A percentile compares a stretch with the other conserved stretches of the same genome.
These are phyloP conservation scores for Epichloe amarillans DNA, from an alignment of 2,329 filamentous ascomycete species.

Conservation along the genomic window DNA sequence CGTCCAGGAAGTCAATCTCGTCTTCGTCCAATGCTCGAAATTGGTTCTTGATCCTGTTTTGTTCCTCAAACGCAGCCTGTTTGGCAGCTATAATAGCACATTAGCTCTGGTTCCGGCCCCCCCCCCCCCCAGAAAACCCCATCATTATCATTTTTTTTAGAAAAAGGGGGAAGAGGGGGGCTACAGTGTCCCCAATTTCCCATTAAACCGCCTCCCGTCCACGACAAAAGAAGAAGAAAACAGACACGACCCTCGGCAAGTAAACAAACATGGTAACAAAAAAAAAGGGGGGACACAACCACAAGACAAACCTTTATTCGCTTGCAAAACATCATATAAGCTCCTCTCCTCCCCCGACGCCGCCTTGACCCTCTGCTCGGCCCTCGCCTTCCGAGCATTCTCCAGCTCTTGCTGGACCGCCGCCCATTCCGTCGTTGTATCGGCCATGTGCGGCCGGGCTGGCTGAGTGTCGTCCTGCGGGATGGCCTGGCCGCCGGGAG, in stretches of 20 bases:
- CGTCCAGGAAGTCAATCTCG: conserved; percentile 62
- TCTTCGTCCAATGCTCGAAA: conserved; percentile 67
- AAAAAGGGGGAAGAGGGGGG: too few species aligned
- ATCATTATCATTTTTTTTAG: too few species aligned
- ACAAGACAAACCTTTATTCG: conserved; percentile 55
- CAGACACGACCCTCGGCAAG: not conserved
- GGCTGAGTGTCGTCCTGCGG: conserved; percentile 9
- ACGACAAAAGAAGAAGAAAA: not conserved
- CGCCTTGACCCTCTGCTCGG: conserved; percentile 32
- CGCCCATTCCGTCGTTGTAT: conserved; percentile 42
- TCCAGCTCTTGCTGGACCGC: conserved; percentile 52
- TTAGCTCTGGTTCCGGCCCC: too few species aligned
- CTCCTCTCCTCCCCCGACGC: conserved; percentile 40
- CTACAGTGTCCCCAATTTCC: too few species aligned
- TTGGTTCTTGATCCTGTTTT: conserved; percentile 58
- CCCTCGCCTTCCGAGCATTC: conserved; percentile 39
- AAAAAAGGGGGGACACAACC: not conserved
- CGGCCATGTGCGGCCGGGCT: conserved; percentile 2
- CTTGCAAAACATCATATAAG: conserved; percentile 63
- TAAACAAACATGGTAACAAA: not conserved
- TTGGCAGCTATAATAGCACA: conserved; percentile 46
- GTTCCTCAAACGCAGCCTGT: conserved; percentile 70
- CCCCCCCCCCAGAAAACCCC: not conserved
- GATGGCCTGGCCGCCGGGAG: conserved; percentile 12
- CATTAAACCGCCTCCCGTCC: too few species aligned